These are phyloP conservation scores for Pichia sp. DNA, from an alignment of 1,139 yeast genomes.

Conservation along the genomic window DNA sequence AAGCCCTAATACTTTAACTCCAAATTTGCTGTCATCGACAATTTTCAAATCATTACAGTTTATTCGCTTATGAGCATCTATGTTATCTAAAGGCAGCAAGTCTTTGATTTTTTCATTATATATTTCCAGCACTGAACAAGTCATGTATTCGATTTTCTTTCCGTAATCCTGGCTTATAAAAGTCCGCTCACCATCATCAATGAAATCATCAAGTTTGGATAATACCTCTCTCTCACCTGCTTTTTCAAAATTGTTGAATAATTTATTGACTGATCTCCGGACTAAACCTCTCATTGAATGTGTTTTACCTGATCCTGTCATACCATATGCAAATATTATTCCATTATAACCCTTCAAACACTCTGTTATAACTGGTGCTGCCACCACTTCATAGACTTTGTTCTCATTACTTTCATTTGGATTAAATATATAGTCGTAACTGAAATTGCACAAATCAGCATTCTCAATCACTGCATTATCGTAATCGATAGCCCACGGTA, in stretches of 20 bases:
- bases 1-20: slow-evolving; percentile 73
- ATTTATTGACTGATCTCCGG: slow-evolving; percentile 8
- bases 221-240: background rate
- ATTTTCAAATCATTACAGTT: slow-evolving; percentile 48
- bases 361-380: slow-evolving; percentile 53
- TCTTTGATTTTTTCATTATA: slow-evolving; percentile 85
- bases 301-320: slow-evolving; percentile 96
- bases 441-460: slow-evolving; percentile 47
- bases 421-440: slow-evolving; percentile 67
- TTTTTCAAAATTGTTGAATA: slow-evolving; percentile 4
- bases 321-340: slow-evolving; percentile 87
- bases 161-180: background rate
- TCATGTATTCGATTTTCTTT: slow-evolving; percentile 22
- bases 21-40: slow-evolving; percentile 66
- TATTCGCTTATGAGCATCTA: too few species aligned
- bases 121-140: slow-evolving; percentile 59
- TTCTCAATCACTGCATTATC: slow-evolving; percentile 25
- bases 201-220: background rate
- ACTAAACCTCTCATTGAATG: slow-evolving; percentile 78
- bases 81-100: slow-evolving; percentile 32
- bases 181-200: background rate
- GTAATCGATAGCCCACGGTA: slow-evolving; percentile 9
- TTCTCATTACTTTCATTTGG: slow-evolving; percentile 38
- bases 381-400: slow-evolving; percentile 54
- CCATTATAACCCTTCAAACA: slow-evolving; percentile 80